Conservation (phyloP, 78 protist species). For the Dictyostelium intermedium region DNA sequence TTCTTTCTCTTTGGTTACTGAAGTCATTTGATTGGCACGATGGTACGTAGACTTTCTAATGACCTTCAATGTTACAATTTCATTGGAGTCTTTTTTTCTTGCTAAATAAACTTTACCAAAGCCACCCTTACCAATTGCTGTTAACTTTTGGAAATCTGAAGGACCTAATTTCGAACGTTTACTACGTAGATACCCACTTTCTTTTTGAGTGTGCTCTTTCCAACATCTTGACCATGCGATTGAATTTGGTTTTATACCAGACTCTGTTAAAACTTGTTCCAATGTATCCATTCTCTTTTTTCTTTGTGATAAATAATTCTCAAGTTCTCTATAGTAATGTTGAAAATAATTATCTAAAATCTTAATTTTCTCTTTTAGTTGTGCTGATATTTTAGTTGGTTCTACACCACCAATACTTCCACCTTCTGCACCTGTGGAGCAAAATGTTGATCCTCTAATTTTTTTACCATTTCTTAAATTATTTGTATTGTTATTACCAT, state of each 20-base stretch:
- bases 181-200: constrained; percentile 33
- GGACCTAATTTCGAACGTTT: constrained; percentile 59
- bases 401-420: not conserved
- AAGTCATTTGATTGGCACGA: constrained; percentile 72
- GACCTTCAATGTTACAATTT: constrained; percentile 60
- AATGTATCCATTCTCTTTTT: constrained; percentile 47
- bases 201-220: constrained; percentile 38
- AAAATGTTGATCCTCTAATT: not conserved
- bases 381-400: constrained; percentile 1
- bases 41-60: constrained; percentile 45
- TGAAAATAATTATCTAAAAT: constrained; percentile 64
- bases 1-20: constrained; percentile 49
- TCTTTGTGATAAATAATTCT: constrained; percentile 44
- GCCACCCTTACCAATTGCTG: constrained; percentile 71
- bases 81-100: constrained; percentile 49
- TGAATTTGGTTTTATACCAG: constrained; percentile 27
- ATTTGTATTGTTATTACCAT: not conserved
- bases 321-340: constrained; percentile 63
- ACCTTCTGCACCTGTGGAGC: not conserved
- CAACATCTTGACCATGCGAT: constrained; percentile 51
- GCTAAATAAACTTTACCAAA: constrained; percentile 74
- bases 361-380: constrained; percentile 52
- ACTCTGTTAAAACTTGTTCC: constrained; percentile 16
- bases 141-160: constrained; percentile 31
- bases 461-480: not conserved